Percentiles rank a stretch among this genome's conserved stretches.
These are phyloP conservation scores for Camelina neglecta DNA, from an alignment of 345 rosid genomes.

Conservation along the genomic window DNA sequence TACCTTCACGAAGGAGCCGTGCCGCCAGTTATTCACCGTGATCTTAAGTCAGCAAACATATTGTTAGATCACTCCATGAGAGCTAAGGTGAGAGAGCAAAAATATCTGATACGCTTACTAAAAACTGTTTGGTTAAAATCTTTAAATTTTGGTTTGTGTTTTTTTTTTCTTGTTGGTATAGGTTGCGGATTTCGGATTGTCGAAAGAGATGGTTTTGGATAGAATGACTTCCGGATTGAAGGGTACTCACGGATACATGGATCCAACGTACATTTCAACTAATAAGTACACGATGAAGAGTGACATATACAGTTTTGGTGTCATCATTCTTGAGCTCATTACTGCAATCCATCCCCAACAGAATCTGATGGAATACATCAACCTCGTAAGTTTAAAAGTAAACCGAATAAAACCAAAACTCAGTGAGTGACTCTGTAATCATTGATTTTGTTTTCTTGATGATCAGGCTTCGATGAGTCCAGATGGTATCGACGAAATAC, in stretches of 20 bases:
- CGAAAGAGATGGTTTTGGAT: conserved; percentile 83
- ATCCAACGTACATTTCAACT: conserved; percentile 79
- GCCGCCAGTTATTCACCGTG: conserved; percentile 94
- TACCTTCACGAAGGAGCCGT: conserved; percentile 98
- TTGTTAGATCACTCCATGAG: conserved; percentile 83
- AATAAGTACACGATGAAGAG: conserved; percentile 85
- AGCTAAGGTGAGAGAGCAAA: conserved; percentile 69
- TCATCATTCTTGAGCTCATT: conserved; percentile 88
- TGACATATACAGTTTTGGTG: conserved; percentile 89
- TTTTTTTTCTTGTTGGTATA: conserved; percentile 16
- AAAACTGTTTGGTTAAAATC: conserved; percentile 11
- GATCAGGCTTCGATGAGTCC: conserved; percentile 83
- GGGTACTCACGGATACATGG: conserved; percentile 96
- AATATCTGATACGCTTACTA: not conserved
- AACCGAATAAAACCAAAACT: not conserved
- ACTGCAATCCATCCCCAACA: conserved; percentile 96
- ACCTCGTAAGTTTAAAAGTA: conserved; percentile 65
- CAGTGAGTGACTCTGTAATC: not conserved
- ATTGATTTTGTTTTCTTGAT: conserved; percentile 12
- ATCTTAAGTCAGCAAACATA: conserved; percentile 93
- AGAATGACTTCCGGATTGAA: conserved; percentile 78
- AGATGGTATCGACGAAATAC: conserved; percentile 83
- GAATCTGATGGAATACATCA: conserved; percentile 86
- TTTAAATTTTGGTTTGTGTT: not conserved
- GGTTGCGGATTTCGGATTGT: conserved; percentile 98